A percentile compares a stretch with the other conserved stretches of the same genome.
phyloP scores from a whole-genome alignment of 139 green algal genomes.

The Auxenochlorella protothecoides region DNA sequence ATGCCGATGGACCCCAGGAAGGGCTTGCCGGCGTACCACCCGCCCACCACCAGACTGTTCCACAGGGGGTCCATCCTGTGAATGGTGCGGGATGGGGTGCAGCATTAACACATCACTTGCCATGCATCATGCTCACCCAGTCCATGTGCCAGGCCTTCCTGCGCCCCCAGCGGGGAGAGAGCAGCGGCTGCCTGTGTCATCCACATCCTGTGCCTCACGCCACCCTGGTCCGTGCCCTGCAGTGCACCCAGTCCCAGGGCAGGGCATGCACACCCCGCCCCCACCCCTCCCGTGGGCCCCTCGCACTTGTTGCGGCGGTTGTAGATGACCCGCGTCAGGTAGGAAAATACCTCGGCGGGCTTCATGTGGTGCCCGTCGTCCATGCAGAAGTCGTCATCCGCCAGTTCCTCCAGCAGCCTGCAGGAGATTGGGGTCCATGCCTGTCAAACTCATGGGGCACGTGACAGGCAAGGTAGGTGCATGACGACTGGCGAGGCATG shows the following conservation, averaged over 20 bases:
- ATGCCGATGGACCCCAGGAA: conserved; percentile 86
- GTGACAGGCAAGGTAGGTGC: no score
- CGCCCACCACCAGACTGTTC: conserved; percentile 90
- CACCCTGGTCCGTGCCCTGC: no score
- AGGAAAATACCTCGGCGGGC: conserved; percentile 72
- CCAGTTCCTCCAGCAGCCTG: conserved; percentile 83
- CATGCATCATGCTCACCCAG: no score
- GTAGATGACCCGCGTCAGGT: conserved; percentile 93
- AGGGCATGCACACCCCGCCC: no score
- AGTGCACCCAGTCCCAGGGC: no score
- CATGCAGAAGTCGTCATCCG: conserved; percentile 73
- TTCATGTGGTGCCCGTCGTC: conserved; percentile 77
- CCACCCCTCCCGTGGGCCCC: neutral
- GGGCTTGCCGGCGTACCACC: conserved; percentile 46
- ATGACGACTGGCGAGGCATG: no score
- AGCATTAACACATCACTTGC: no score
- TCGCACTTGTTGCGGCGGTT: conserved; percentile 73
- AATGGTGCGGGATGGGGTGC: neutral
- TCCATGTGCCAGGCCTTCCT: no score
- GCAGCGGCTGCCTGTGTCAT: no score
- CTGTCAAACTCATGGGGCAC: no score
- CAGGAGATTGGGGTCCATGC: neutral
- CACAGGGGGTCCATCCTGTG: conserved; percentile 88
- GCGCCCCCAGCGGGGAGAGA: no score
- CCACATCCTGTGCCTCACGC: neutral